Conservation (phyloP, 1,139 yeast species). For the Kurtzmaniella quercitrusa region DNA sequence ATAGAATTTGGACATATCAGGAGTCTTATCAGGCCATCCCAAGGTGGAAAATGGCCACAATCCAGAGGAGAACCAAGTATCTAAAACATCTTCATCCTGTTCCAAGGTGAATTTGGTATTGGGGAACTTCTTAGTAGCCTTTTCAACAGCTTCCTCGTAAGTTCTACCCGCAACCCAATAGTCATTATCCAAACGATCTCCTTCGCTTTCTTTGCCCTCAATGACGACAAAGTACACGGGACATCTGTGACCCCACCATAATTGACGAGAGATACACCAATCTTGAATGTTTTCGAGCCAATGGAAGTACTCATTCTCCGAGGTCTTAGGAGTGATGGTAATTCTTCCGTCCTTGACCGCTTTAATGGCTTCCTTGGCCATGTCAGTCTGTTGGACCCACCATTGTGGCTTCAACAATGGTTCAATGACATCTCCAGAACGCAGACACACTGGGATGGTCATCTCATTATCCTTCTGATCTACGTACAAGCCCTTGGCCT, state of each 20-base stretch:
- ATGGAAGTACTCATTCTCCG: slow-evolving; percentile 89
- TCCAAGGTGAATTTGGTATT: slow-evolving; percentile 66
- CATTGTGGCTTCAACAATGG: slow-evolving; percentile 97
- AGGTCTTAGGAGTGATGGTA: slow-evolving; percentile 78
- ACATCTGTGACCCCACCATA: slow-evolving; percentile 99
- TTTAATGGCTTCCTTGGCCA: slow-evolving; percentile 84
- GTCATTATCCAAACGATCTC: slow-evolving; percentile 58
- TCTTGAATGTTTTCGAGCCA: slow-evolving; percentile 97
- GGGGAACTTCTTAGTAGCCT: slow-evolving; percentile 75
- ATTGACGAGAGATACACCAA: slow-evolving; percentile 99
- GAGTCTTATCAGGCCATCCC: slow-evolving; percentile 87
- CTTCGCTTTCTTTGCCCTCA: slow-evolving; percentile 64
- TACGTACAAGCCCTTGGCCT: slow-evolving; percentile 68
- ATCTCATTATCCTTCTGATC: slow-evolving; percentile 93
- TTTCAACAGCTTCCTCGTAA: slow-evolving; percentile 75
- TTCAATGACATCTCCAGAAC: slow-evolving; percentile 96
- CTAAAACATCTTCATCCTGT: slow-evolving; percentile 97
- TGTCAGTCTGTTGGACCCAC: slow-evolving; percentile 93
- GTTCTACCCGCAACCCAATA: slow-evolving; percentile 92
- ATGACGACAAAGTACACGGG: slow-evolving; percentile 87
- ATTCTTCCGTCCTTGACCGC: slow-evolving; percentile 84
- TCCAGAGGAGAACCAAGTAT: slow-evolving; percentile 98
- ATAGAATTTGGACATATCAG: slow-evolving; percentile 71
- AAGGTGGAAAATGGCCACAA: slow-evolving; percentile 96
- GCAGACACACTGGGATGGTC: slow-evolving; percentile 89